Conservation (phyloP, 2,329 filamentous ascomycete genomes). For the Aspergillus felis region DNA sequence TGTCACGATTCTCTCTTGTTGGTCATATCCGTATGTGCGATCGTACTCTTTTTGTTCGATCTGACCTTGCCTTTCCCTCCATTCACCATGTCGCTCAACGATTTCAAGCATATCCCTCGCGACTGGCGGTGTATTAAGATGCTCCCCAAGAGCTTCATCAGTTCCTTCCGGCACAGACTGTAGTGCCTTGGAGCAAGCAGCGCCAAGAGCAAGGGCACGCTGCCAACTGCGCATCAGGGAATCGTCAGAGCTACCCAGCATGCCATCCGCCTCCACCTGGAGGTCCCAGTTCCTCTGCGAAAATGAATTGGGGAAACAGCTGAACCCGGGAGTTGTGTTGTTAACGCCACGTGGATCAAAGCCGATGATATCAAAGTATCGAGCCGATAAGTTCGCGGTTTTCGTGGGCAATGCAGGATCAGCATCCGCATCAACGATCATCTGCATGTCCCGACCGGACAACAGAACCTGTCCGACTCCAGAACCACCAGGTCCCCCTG, state of each 20-base stretch:
- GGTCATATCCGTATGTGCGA: constrained; percentile 14
- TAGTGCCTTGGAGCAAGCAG: constrained; percentile 26
- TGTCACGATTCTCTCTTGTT: constrained; percentile 14
- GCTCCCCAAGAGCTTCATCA: constrained; percentile 26
- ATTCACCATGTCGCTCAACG: constrained; percentile 37
- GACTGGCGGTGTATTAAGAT: constrained; percentile 32
- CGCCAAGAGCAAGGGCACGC: constrained; percentile 28
- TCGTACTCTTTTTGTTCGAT: constrained; percentile 17
- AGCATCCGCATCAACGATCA: constrained; percentile 33
- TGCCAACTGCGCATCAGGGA: constrained; percentile 33
- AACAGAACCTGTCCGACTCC: constrained; percentile 35
- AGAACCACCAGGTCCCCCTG: constrained; percentile 44
- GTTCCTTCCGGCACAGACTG: constrained; percentile 12
- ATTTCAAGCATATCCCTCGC: constrained; percentile 36
- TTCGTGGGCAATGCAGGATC: constrained; percentile 10
- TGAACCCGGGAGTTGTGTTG: constrained; percentile 37
- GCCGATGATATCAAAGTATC: constrained; percentile 42
- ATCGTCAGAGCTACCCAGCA: constrained; percentile 29
- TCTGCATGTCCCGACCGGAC: constrained; percentile 33
- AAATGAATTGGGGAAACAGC: constrained; percentile 35
- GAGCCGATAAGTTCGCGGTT: constrained; percentile 4
- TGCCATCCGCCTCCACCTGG: constrained; percentile 32
- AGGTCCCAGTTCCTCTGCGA: constrained; percentile 31
- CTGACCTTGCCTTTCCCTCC: constrained; percentile 32
- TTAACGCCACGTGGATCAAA: constrained; percentile 45